Evolutionary conservation across 2,329 filamentous ascomycete species (phyloP), one percentile per base, ranked within the genome.

Genomic region (Alternaria incomplexa): DNA sequence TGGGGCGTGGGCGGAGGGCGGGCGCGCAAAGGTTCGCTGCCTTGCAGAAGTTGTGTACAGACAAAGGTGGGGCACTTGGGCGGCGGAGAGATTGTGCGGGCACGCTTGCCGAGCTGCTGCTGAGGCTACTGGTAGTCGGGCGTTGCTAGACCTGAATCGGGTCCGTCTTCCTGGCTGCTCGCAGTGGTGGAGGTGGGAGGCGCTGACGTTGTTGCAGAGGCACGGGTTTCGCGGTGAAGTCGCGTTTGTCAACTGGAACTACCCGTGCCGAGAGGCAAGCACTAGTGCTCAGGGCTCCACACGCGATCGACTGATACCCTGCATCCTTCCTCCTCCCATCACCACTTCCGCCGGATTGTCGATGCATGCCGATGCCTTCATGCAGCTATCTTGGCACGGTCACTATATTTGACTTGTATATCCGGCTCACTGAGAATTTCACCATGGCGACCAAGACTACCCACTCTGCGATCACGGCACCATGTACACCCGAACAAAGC

Each of bases 21-120:
- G 65, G 62, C 64, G 70, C 68, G 68, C 61, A 67, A 63, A 65
- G 70, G 63, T 65, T 66, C 57, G 74, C 55, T 73, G 75, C 73
- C 71, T 71, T 71, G 72, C 67, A 71, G 65, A 64, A 71, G 65
- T 63, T 59, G 55, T 58, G 67, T 66, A 70, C 73, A 73, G 73
- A 67, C 62, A 71, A 77, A 75, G 65, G 76, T 69, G 77, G 77
- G 77, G 76, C 74, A 78, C 65, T 66, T 63, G 64, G 62, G 64
- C 62, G 66, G 65, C 56, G 45, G 65, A 51, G 60, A 62, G 51
- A 63, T 57, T 65, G 66, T 71, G 72, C 73, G 73, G 75, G 74
- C 71, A 70, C 63, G 55, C 28, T 50, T 47, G 60, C 65, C 48
- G 43, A 25, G 23, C 22, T 56, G 36, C n/a, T 43, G n/a, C 40